Evolutionary conservation across 257 asterid genomes (phyloP).

Genomic region (Solanum neorickii): DNA sequence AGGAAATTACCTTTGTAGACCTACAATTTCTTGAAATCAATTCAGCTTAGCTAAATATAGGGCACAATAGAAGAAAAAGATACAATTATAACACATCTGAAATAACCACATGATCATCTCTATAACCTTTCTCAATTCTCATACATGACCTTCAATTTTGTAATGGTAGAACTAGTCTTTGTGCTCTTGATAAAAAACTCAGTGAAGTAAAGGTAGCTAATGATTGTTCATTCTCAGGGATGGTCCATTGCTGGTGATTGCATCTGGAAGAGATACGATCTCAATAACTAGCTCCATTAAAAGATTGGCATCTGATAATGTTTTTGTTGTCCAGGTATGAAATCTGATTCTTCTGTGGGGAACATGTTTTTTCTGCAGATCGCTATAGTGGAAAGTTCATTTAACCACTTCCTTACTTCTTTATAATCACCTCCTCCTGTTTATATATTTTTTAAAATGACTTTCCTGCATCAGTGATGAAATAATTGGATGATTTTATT

Average conservation of each 20-base stretch:
- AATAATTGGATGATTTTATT: not conserved
- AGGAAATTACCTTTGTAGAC: not conserved
- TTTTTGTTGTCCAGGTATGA: conserved; percentile 91
- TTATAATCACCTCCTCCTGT: not conserved
- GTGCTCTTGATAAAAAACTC: not conserved
- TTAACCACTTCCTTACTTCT: not conserved
- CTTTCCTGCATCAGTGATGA: not conserved
- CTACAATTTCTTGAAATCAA: not conserved
- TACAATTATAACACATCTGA: not conserved
- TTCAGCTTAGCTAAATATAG: not conserved
- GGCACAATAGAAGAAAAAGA: not conserved
- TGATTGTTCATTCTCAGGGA: conserved; percentile 47
- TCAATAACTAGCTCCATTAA: conserved; percentile 85
- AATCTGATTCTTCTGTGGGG: not conserved
- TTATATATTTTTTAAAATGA: not conserved
- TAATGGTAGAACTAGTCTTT: not conserved
- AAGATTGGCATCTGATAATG: conserved; percentile 80
- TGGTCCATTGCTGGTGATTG: conserved; percentile 96
- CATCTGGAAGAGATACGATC: conserved; percentile 96
- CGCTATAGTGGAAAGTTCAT: not conserved
- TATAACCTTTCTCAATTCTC: not conserved
- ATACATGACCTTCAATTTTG: not conserved
- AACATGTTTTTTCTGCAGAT: not conserved
- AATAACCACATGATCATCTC: not conserved
- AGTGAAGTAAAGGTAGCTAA: not conserved